Percentiles rank a stretch among this genome's conserved stretches.
Conservation (phyloP, 805 yeast species). For the Jamesozyma spencerorum region DNA sequence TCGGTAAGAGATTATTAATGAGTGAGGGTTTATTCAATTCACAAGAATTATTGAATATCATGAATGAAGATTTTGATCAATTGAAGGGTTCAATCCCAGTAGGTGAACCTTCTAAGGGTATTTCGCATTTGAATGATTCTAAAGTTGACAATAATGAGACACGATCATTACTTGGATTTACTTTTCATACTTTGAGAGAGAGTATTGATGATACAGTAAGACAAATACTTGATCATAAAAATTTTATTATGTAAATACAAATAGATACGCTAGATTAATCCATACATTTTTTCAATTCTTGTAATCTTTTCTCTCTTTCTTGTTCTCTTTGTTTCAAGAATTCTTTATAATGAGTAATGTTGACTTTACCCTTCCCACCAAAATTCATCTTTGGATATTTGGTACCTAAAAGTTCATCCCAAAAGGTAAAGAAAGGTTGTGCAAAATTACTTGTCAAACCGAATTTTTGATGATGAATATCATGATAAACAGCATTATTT, state of each 20-base stretch:
- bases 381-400: conserved; percentile 43
- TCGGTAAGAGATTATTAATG: conserved; percentile 25
- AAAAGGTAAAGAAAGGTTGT: conserved; percentile 91
- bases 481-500: conserved; percentile 91
- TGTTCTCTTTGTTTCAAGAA: conserved; percentile 38
- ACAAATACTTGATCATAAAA: no score
- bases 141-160: no score
- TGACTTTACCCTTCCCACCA: conserved; percentile 49
- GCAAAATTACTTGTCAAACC: conserved; percentile 89
- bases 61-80: no score
- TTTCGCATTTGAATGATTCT: no score
- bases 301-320: conserved; percentile 18
- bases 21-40: conserved; percentile 8
- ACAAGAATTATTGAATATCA: conserved; percentile 13
- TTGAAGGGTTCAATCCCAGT: no score
- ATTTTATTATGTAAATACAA: no score
- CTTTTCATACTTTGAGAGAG: no score
- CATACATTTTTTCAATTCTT: conserved; percentile 4
- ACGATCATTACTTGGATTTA: no score
- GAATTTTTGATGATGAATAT: conserved; percentile 93
- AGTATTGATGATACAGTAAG: no score
- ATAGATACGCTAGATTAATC: no score
- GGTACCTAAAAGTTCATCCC: conserved; percentile 74
- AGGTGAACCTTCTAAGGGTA: no score
- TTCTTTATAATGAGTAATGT: conserved; percentile 50